Conservation (phyloP, 352 stramenopile species). For the Phytophthora sp. region DNA sequence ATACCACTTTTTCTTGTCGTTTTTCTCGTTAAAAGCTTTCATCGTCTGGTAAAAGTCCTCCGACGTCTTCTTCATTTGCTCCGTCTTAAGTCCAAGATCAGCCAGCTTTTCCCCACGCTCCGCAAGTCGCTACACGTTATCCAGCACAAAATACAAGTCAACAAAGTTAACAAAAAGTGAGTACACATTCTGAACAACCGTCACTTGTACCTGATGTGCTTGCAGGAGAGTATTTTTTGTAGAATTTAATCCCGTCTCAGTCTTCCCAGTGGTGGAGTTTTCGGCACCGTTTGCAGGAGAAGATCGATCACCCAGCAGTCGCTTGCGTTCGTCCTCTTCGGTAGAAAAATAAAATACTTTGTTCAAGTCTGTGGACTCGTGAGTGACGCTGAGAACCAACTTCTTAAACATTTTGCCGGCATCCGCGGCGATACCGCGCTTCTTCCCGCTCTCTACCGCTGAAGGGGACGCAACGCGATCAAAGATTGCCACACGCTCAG, state of each 20-base stretch:
- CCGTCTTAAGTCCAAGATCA: constrained; percentile 78
- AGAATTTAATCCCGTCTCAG: constrained; percentile 39
- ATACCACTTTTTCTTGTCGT: constrained; percentile 88
- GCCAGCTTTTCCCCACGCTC: constrained; percentile 81
- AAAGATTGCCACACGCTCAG: constrained; percentile 46
- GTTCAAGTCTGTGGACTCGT: constrained; percentile 71
- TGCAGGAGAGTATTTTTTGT: constrained; percentile 76
- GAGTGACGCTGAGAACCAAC: constrained; percentile 65
- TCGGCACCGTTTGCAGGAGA: constrained; percentile 27
- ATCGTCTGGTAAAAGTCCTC: constrained; percentile 88
- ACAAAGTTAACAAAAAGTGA: not conserved
- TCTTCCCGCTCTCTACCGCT: constrained; percentile 38
- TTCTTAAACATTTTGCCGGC: constrained; percentile 77
- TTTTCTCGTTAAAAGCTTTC: constrained; percentile 87
- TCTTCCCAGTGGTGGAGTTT: constrained; percentile 30
- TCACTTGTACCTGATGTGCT: constrained; percentile 60
- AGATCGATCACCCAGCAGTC: constrained; percentile 61
- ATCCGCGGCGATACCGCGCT: constrained; percentile 58
- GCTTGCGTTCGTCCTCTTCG: constrained; percentile 59
- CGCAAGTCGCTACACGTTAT: constrained; percentile 56
- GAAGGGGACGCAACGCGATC: constrained; percentile 34
- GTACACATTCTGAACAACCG: not conserved
- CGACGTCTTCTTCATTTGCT: constrained; percentile 84
- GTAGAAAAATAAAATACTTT: constrained; percentile 80
- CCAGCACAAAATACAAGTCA: constrained; percentile 2